Evolutionary conservation across 352 stramenopile species (phyloP).

Genomic region (Globisporangium emineosum): DNA sequence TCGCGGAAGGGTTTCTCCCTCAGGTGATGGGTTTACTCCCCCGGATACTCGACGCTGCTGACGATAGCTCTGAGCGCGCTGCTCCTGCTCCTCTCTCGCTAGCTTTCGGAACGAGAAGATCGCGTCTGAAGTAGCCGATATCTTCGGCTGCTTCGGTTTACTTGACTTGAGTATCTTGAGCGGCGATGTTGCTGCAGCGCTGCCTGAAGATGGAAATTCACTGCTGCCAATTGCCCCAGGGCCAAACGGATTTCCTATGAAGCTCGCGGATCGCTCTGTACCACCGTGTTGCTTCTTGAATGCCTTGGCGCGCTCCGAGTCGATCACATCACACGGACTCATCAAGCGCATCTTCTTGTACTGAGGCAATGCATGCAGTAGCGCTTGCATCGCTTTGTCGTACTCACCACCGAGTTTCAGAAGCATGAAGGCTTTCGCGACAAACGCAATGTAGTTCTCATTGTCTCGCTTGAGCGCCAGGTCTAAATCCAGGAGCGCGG

Average conservation of each 20-base stretch:
- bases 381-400: conserved; percentile 20
- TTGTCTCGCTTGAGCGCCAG: conserved; percentile 39
- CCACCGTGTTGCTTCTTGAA: conserved; percentile 14
- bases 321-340: conserved; percentile 22
- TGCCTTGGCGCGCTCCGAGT: conserved; percentile 24
- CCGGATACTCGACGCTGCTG: neutral
- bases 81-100: conserved; percentile 11
- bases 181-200: neutral
- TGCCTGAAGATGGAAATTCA: neutral
- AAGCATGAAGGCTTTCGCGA: conserved; percentile 41
- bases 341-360: conserved; percentile 32
- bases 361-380: conserved; percentile 32
- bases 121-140: neutral
- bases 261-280: conserved; percentile 2
- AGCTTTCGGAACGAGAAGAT: conserved; percentile 17
- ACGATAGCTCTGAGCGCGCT: conserved; percentile 9
- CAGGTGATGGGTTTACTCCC: neutral
- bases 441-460: conserved; percentile 38
- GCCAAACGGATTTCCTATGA: conserved; percentile 13
- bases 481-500: conserved; percentile 33
- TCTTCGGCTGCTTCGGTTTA: conserved; percentile 1
- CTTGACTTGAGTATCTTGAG: neutral
- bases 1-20: neutral
- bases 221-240: neutral
- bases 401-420: conserved; percentile 16